phyloP scores from a whole-genome alignment of 371 early-diverging fungal genomes.

The Mucor indicus region DNA sequence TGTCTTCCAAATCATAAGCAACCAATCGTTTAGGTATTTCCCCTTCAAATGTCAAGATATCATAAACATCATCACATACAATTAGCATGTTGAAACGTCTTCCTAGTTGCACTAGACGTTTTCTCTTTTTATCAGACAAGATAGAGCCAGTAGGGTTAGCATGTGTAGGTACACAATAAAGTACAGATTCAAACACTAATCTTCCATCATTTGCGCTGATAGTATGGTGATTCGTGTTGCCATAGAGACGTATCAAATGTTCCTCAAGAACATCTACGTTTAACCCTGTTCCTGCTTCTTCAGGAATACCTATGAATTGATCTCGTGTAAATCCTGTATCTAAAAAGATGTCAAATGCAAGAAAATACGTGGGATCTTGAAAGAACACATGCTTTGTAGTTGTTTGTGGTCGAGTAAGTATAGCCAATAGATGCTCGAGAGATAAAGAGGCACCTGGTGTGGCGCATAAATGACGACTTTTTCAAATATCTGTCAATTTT shows the following conservation, averaged over 20 bases:
- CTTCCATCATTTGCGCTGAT: neutral
- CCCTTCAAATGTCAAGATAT: slow-evolving; percentile 39
- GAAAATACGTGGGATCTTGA: slow-evolving; percentile 63
- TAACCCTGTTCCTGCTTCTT: slow-evolving; percentile 20
- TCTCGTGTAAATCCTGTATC: slow-evolving; percentile 37
- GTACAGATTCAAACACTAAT: slow-evolving; percentile 19
- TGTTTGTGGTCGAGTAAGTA: slow-evolving; percentile 28
- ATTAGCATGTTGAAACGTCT: slow-evolving; percentile 50
- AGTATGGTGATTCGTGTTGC: no score
- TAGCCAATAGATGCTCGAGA: slow-evolving; percentile 26
- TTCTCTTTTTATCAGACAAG: slow-evolving; percentile 33
- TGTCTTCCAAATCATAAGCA: slow-evolving; percentile 37
- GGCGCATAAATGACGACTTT: slow-evolving; percentile 23
- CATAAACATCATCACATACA: slow-evolving; percentile 67
- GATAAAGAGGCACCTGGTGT: slow-evolving; percentile 40
- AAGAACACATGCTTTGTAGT: slow-evolving; percentile 35
- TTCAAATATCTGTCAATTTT: neutral
- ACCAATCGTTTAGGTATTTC: slow-evolving; percentile 20
- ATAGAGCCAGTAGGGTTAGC: slow-evolving; percentile 55
- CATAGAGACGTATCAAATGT: neutral
- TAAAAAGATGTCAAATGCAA: slow-evolving; percentile 47
- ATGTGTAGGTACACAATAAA: slow-evolving; percentile 62
- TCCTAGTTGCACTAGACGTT: slow-evolving; percentile 43
- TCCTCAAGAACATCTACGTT: slow-evolving; percentile 20
- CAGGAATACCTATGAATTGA: slow-evolving; percentile 38